Percentiles rank a stretch among this genome's conserved stretches.
Evolutionary conservation across 768 basidiomycete genomes (phyloP).

Genomic region (Floccularia luteovirens): DNA sequence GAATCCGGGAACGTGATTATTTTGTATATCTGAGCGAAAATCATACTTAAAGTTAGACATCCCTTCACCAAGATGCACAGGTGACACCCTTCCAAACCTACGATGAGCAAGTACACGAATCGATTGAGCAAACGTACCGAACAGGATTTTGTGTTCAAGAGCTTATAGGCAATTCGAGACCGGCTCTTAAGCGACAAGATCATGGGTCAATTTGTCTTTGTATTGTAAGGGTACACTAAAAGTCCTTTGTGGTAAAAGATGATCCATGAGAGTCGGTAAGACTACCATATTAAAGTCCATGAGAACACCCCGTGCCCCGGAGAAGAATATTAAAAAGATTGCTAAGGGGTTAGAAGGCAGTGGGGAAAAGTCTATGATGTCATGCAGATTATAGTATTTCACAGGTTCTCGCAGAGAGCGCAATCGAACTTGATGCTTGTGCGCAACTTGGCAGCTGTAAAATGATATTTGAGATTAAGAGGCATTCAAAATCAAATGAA

Average conservation of each 20-base stretch:
- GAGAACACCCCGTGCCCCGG: slow-evolving; percentile 23
- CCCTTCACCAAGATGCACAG: neutral
- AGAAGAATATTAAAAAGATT: slow-evolving; percentile 20
- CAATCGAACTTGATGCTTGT: slow-evolving; percentile 53
- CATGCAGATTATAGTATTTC: slow-evolving; percentile 35
- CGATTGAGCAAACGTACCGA: too few relatives aligned
- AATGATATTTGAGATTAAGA: slow-evolving; percentile 3
- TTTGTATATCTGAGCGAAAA: neutral
- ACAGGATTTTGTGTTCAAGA: neutral
- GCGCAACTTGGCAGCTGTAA: slow-evolving; percentile 54
- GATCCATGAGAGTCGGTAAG: slow-evolving; percentile 22
- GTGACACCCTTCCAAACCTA: too few relatives aligned
- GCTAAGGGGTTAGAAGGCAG: too few relatives aligned
- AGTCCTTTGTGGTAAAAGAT: slow-evolving; percentile 26
- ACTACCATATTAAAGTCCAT: slow-evolving; percentile 25
- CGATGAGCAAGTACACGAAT: too few relatives aligned
- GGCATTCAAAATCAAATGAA: slow-evolving; percentile 5
- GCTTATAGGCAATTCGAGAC: neutral
- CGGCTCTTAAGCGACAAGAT: slow-evolving; percentile 15
- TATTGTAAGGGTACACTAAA: slow-evolving; percentile 39
- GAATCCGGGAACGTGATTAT: neutral
- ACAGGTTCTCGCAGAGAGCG: slow-evolving; percentile 60
- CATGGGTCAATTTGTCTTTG: slow-evolving; percentile 25
- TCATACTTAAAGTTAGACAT: neutral
- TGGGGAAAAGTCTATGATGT: slow-evolving; percentile 22